Evolutionary conservation across 2,329 filamentous ascomycete genomes (phyloP).

Genomic region (Pseudovirgaria hyperparasitica): DNA sequence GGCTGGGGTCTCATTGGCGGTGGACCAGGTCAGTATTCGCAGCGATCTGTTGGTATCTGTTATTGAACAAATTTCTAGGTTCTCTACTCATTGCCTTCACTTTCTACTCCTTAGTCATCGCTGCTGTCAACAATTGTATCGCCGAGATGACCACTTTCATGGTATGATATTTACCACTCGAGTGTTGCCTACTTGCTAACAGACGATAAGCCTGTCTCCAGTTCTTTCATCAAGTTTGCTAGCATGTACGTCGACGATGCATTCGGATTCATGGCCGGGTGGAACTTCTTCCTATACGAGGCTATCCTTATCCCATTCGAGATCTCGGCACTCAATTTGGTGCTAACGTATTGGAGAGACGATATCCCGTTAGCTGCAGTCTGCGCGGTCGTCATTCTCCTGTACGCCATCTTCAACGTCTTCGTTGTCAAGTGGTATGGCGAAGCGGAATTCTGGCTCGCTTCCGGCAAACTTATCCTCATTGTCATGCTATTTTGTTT

Average conservation of each 20-base stretch:
- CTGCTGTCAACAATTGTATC: slow-evolving; percentile 46
- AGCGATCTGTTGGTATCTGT: no score
- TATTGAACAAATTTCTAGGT: no score
- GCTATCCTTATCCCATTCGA: slow-evolving; percentile 32
- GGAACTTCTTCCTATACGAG: slow-evolving; percentile 34
- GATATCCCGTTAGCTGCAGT: slow-evolving; percentile 23
- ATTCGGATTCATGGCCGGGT: slow-evolving; percentile 41
- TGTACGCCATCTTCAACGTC: slow-evolving; percentile 11
- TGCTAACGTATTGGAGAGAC: slow-evolving; percentile 13
- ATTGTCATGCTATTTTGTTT: slow-evolving; percentile 20
- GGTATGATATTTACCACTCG: no score
- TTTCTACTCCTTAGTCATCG: slow-evolving; percentile 40
- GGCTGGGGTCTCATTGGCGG: slow-evolving; percentile 36
- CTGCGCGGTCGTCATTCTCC: slow-evolving; percentile 17
- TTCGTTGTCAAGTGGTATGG: slow-evolving; percentile 5
- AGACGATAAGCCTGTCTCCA: slow-evolving; percentile 46
- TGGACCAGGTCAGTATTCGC: slow-evolving; percentile 35
- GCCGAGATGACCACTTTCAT: slow-evolving; percentile 50
- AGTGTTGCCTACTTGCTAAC: no score
- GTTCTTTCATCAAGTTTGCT: slow-evolving; percentile 47
- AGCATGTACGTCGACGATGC: slow-evolving; percentile 50
- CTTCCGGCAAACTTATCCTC: slow-evolving; percentile 27
- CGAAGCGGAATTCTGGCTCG: no score
- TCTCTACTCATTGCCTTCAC: slow-evolving; percentile 45
- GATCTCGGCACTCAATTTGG: slow-evolving; percentile 20